Percentiles rank a stretch among this genome's conserved stretches.
Conservation (phyloP, 2,329 filamentous ascomycete species). For the Phoma sp. region DNA sequence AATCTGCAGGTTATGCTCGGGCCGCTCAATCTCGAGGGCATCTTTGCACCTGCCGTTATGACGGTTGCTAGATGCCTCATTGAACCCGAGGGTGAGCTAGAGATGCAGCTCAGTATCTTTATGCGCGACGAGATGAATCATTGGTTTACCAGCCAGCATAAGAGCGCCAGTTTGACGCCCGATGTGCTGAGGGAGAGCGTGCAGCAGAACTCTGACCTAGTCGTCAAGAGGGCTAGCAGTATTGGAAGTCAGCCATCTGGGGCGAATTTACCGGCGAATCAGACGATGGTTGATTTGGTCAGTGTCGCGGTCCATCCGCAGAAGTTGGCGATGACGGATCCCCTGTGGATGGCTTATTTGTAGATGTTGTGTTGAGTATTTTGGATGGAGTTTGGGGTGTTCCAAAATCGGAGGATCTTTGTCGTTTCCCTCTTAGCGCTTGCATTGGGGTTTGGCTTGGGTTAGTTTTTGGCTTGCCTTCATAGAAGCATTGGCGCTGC, state of each 20-base stretch:
- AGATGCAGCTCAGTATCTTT: conserved; percentile 92
- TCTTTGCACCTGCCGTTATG: conserved; percentile 95
- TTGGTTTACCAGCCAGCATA: conserved; percentile 87
- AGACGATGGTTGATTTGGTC: conserved; percentile 94
- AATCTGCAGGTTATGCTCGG: conserved; percentile 97
- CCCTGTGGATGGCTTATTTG: conserved; percentile 97
- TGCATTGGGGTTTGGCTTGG: neutral
- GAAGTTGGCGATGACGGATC: conserved; percentile 86
- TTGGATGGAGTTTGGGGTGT: neutral
- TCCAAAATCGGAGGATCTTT: neutral
- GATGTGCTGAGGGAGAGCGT: conserved; percentile 79
- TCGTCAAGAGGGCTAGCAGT: conserved; percentile 88
- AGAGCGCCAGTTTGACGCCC: conserved; percentile 60
- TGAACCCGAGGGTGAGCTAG: conserved; percentile 82
- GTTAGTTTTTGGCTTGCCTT: neutral
- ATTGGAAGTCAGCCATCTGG: conserved; percentile 79
- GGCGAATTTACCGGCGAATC: conserved; percentile 84
- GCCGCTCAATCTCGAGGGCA: conserved; percentile 91
- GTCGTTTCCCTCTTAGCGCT: neutral
- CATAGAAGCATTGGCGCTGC: neutral
- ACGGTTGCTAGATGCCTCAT: conserved; percentile 93
- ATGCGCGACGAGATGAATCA: conserved; percentile 98
- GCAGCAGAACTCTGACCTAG: conserved; percentile 84
- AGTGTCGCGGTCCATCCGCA: conserved; percentile 92
- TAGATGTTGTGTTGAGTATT: conserved; percentile 53